Base-by-base conservation (phyloP, 139 green algal genomes). In the Closterium sp. region DNA sequence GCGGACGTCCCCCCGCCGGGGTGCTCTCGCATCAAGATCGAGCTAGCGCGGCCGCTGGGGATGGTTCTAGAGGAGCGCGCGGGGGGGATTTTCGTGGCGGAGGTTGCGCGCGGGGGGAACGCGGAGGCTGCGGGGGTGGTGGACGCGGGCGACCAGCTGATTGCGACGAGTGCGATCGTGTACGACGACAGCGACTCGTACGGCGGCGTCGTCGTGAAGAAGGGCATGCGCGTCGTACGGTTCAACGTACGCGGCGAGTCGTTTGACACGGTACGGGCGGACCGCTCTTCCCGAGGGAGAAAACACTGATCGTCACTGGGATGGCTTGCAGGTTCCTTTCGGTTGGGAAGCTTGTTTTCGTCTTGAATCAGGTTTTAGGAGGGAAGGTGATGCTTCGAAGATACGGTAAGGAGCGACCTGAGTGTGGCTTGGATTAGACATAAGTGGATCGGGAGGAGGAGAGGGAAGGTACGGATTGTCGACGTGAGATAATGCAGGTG, bases 141-240 rank as follows among this genome's bases (percentile, higher is more conserved):
- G 4, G 83, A 90, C 28, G 92, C 92, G 0, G 92, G 92, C 30
- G 92, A 94, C 38, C 31, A 94, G 92, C 91, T 94, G 76, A 92
- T 94, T 55, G 91, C 91, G 21, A 93, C 90, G 30, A 91, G 84
- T 84, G 91, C 91, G 12, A 32, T 94, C 87, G 89, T 94, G 12
- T 94, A 93, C 43, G 93, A 69, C 31, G 31, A 84, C 30, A n/a
- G 23, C 33, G 84, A 94, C 25, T 28, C 16, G 21, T 94, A 94
- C 36, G 89, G 89, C 16, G 91, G 90, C 12, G 89, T 93, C 30
- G 89, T 55, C 21, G 91, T 94, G 23, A 81, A 64, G 28, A 93
- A 93, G 84, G 91, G 91, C 34, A 90, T 91, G 91, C 38, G 93
- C 34, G 19, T 93, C 38, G 91, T 94, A 8, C 43, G 91, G 23